Base-by-base conservation (phyloP, 2,329 filamentous ascomycete species). In the Fusarium miscanthi region DNA sequence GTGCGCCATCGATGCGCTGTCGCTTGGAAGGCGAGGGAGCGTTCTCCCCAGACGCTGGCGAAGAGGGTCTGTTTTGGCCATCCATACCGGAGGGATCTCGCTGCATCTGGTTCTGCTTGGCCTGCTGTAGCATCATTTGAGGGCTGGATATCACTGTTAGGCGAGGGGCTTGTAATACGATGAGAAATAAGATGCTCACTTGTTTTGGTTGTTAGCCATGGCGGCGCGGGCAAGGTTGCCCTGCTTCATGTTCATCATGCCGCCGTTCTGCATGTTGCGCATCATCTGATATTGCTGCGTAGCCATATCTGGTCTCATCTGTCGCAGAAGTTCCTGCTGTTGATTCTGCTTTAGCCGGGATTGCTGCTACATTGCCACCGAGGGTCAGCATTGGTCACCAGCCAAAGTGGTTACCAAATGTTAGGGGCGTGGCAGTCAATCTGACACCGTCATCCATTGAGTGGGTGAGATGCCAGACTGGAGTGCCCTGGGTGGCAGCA, bases 1-100 rank as follows among this genome's bases (percentile, higher is more conserved):
- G 87, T 38, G 87, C 87, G 77, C 90, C 89, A 78, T 92, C 91
- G 68, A 97, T 88, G 63, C 95, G 93, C 64, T 91, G 93, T 78
- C 95, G 90, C 85, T 98, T 98, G 71, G 93, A 95, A 4, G 95
- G 95, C 37, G 95, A 98, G 8, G 94, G 94, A 31, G 94, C 94
- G 78, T 96, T 96, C 59, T 98, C 95, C 60, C 91, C 91, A 41
- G 92, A 92, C 56, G 91, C 90, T 12, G 95, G 95, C 38, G 95
- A 97, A 64, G 92, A 91, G 33, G 94, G 92, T 66, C 94, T 90
- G 72, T 92, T 91, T 67, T 92, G 93, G 82, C 92, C 92, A 77
- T 97, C 94, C 89, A 96, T 94, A 70, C 92, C 91, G 21, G 94
- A 95, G 59, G 93, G 93, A 77, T 97, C 94, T 67, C 94, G 89